Base-by-base conservation (phyloP, 75 land plant species). In the Pseudotsuga menziesii region DNA sequence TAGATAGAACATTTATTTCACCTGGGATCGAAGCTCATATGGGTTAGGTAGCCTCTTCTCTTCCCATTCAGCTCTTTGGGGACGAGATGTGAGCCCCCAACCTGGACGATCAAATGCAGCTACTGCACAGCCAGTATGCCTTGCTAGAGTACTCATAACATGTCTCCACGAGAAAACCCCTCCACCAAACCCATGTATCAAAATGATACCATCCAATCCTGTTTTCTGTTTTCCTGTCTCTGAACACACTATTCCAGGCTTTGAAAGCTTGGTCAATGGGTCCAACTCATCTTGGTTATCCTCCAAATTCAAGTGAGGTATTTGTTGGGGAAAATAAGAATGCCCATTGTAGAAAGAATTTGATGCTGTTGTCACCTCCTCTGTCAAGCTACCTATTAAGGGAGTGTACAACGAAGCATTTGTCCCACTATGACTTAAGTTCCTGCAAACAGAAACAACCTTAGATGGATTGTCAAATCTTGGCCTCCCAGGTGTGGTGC, bases 91-190 rank as follows among this genome's bases (percentile, higher is more conserved):
- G 56, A 94, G 79, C 12, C 98, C 98, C 95, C 95, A 94, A 0
- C 98, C 98, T 55, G 98, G 98, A 22, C 98, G 85, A 86, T 94
- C 98, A 83, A 93, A 94, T 54, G 98, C 96, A 63, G 77, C 93
- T 57, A 94, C 98, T 11, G 83, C 72, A 36, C 89, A 93, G n/a
- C 96, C 89, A 27, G 81, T 60, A 57, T 89, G 87, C 69, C 86
- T 71, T 57, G 98, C 93, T 22, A 94, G 82, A 27, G 80, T 57
- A 13, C 85, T 84, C 89, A 89, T 89, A 54, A 94, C 83, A 80
- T 94, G 93, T 69, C 98, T 83, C 98, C 98, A 94, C 23, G 95
- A 86, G 74, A 94, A 94, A 4, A 91, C 96, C 19, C 98, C 98
- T 27, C 98, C 98, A 27, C 98, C 98, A 84, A 94, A 94, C 11